These are phyloP conservation scores for Viola odorata DNA, from an alignment of 345 rosid genomes.

Conservation along the genomic window DNA sequence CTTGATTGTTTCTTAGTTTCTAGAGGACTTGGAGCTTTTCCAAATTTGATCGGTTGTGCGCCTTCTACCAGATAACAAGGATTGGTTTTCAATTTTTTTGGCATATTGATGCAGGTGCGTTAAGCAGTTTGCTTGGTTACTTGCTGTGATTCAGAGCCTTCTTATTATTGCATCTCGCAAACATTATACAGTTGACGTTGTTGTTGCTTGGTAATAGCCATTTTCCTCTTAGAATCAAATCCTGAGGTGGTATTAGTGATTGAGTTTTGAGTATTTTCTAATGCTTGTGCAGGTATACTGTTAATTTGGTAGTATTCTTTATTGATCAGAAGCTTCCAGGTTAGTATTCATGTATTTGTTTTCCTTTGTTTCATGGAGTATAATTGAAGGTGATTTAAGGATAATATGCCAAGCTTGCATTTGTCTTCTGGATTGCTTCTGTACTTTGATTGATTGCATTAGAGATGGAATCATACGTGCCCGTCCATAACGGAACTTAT, in stretches of 20 bases:
- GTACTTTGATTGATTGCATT: neutral
- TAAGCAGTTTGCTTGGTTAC: slow-evolving; percentile 76
- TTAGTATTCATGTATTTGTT: slow-evolving; percentile 15
- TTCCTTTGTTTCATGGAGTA: neutral
- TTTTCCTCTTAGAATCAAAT: neutral
- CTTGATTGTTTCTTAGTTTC: neutral
- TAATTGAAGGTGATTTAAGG: slow-evolving; percentile 1
- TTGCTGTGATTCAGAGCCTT: slow-evolving; percentile 71
- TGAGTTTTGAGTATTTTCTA: neutral
- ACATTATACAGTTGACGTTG: slow-evolving; percentile 88
- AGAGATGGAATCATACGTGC: no score
- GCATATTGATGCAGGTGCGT: slow-evolving; percentile 48
- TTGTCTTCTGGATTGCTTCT: neutral
- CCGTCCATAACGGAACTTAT: no score
- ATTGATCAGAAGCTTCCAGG: slow-evolving; percentile 93
- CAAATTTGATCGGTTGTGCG: neutral
- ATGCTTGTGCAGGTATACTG: slow-evolving; percentile 64
- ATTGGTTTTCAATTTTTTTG: neutral
- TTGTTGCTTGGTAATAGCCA: slow-evolving; percentile 76
- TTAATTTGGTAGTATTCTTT: slow-evolving; percentile 74
- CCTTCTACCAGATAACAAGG: neutral
- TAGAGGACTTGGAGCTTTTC: neutral
- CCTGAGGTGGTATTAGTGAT: neutral
- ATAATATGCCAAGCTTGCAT: neutral
- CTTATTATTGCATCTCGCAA: slow-evolving; percentile 87